A percentile compares a stretch with the other conserved stretches of the same genome.
Evolutionary conservation across 2,329 filamentous ascomycete genomes (phyloP).

Genomic region (Thelonectria olida): DNA sequence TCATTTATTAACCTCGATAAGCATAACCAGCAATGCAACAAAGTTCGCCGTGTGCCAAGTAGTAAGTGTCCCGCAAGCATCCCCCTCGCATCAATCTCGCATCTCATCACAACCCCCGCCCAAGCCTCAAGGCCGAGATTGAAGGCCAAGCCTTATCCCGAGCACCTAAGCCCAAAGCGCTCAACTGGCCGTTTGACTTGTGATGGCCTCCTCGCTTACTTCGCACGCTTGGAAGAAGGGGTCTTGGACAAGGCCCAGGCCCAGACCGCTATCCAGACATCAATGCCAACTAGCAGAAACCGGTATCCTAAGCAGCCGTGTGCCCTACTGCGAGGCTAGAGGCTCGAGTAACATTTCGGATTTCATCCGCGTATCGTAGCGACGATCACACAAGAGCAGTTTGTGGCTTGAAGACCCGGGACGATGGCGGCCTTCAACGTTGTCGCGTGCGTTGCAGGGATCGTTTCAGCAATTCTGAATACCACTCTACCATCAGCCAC

Average conservation of each 20-base stretch:
- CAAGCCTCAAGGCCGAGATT: conserved; percentile 13
- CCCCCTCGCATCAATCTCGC: conserved; percentile 5
- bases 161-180: conserved; percentile 4
- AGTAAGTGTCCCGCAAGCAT: too few species aligned
- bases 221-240: neutral
- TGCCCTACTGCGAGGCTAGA: too few species aligned
- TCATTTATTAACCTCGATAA: too few species aligned
- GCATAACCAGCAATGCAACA: too few species aligned
- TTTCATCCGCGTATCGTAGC: conserved; percentile 27
- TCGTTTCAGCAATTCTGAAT: conserved; percentile 34
- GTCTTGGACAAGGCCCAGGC: neutral
- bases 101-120: neutral
- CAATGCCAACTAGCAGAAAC: neutral
- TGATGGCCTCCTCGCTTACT: conserved; percentile 6
- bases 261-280: neutral
- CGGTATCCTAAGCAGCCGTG: neutral
- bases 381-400: conserved; percentile 33
- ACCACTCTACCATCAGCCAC: conserved; percentile 17
- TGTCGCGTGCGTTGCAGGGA: conserved; percentile 30
- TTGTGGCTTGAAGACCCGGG: conserved; percentile 21
- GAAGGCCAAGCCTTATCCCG: neutral
- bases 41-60: too few species aligned
- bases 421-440: conserved; percentile 17
- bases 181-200: neutral
- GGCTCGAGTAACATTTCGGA: neutral